phyloP scores from a whole-genome alignment of 2,329 filamentous ascomycete species.

The Setomelanomma holmii region DNA sequence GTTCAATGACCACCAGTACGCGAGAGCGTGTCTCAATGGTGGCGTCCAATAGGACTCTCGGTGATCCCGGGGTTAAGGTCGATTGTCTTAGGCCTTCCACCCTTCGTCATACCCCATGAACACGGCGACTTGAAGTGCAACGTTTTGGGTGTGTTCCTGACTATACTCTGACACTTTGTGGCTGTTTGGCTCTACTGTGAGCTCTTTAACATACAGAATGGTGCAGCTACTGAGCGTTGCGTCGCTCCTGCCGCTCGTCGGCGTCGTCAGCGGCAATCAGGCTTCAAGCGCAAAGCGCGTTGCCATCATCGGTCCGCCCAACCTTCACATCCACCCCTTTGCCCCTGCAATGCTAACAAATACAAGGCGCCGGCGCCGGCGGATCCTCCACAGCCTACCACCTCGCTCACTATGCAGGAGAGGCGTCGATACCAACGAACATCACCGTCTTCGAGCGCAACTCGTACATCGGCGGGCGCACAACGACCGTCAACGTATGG shows the following conservation, averaged over 20 bases:
- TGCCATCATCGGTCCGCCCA: conserved; percentile 46
- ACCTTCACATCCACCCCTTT: not conserved
- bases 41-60: not conserved
- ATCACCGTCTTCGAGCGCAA: conserved; percentile 89
- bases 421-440: conserved; percentile 68
- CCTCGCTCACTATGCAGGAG: conserved; percentile 72
- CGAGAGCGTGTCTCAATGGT: too few species aligned
- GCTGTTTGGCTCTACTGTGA: not conserved
- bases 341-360: conserved; percentile 9
- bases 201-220: conserved; percentile 8
- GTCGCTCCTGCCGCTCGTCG: conserved; percentile 22
- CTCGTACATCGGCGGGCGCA: conserved; percentile 80
- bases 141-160: not conserved
- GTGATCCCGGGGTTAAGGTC: not conserved
- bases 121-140: conserved; percentile 4
- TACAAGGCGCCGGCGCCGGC: conserved; percentile 81
- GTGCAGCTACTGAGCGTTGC: conserved; percentile 19
- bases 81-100: not conserved
- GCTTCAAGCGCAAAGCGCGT: conserved; percentile 37
- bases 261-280: conserved; percentile 11
- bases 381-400: conserved; percentile 89
- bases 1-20: too few species aligned
- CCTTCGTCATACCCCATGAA: conserved; percentile 11
- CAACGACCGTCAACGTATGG: conserved; percentile 82
- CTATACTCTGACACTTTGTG: not conserved